These are phyloP conservation scores for Phytophthora sansomeana DNA, from an alignment of 352 stramenopile species.

Conservation along the genomic window DNA sequence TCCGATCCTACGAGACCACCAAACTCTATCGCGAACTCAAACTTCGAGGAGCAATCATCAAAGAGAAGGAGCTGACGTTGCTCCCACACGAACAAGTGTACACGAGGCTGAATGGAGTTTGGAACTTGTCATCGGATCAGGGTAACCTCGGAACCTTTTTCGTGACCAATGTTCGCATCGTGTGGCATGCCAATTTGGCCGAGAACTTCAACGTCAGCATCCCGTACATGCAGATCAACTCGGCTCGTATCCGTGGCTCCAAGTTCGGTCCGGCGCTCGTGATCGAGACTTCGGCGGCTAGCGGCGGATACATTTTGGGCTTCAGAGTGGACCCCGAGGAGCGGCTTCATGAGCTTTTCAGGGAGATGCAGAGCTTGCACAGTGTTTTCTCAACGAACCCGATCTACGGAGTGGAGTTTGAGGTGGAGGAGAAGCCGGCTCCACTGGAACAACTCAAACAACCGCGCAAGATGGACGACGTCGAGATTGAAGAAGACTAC, in stretches of 20 bases:
- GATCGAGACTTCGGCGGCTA: slow-evolving; percentile 83
- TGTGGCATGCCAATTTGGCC: slow-evolving; percentile 94
- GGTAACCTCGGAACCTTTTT: slow-evolving; percentile 94
- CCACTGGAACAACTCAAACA: slow-evolving; percentile 74
- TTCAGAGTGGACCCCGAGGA: slow-evolving; percentile 93
- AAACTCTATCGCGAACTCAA: slow-evolving; percentile 95
- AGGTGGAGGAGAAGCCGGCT: slow-evolving; percentile 80
- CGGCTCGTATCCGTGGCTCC: slow-evolving; percentile 81
- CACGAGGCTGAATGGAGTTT: slow-evolving; percentile 86
- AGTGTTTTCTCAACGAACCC: slow-evolving; percentile 84
- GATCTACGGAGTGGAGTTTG: slow-evolving; percentile 92
- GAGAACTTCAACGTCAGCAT: slow-evolving; percentile 97
- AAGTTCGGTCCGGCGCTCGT: slow-evolving; percentile 94
- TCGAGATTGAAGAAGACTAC: slow-evolving; percentile 91
- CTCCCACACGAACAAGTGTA: slow-evolving; percentile 93
- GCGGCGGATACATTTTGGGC: slow-evolving; percentile 91
- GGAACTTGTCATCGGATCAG: slow-evolving; percentile 94
- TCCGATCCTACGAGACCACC: slow-evolving; percentile 93
- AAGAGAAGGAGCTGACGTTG: slow-evolving; percentile 87
- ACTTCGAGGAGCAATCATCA: slow-evolving; percentile 92
- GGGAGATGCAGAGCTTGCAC: slow-evolving; percentile 88
- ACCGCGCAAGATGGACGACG: slow-evolving; percentile 82
- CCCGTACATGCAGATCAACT: slow-evolving; percentile 95
- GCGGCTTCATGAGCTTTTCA: slow-evolving; percentile 83
- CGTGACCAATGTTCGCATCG: slow-evolving; percentile 93